These are phyloP conservation scores for Amylocystis lapponica DNA, from an alignment of 768 basidiomycete genomes.

Conservation along the genomic window DNA sequence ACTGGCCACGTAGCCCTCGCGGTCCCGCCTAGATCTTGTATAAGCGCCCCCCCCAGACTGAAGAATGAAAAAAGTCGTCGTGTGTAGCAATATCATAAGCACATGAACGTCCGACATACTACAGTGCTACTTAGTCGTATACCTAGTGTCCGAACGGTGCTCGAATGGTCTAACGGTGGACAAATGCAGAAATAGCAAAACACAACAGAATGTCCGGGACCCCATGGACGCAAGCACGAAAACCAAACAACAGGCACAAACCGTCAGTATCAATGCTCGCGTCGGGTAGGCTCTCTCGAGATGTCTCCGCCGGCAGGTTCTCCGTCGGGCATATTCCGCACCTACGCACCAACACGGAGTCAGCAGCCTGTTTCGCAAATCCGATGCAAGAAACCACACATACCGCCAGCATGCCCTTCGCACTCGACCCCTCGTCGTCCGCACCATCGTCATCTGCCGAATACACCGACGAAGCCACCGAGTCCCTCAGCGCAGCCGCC, in stretches of 20 bases:
- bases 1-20: too few relatives aligned
- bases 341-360: conserved; percentile 5
- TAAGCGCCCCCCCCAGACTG: too few relatives aligned
- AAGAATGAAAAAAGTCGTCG: too few relatives aligned
- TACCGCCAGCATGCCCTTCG: conserved; percentile 13
- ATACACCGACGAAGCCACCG: conserved; percentile 5
- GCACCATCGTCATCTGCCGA: conserved; percentile 4
- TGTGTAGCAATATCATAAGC: too few relatives aligned
- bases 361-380: not conserved
- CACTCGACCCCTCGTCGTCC: conserved; percentile 1
- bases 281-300: conserved; percentile 16
- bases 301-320: conserved; percentile 14
- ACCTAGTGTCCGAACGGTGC: too few relatives aligned
- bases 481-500: conserved; percentile 6
- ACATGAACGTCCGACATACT: too few relatives aligned
- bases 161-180: too few relatives aligned
- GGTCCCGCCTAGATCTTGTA: too few relatives aligned
- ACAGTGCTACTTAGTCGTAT: too few relatives aligned
- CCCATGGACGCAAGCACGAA: not conserved
- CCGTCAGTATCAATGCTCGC: too few relatives aligned
- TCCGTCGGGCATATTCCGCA: conserved; percentile 21
- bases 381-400: not conserved
- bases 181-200: not conserved
- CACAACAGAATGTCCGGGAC: not conserved
- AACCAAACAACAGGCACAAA: too few relatives aligned